phyloP scores from a whole-genome alignment of 805 yeast species.

The Sugiyamaella smithiae region DNA sequence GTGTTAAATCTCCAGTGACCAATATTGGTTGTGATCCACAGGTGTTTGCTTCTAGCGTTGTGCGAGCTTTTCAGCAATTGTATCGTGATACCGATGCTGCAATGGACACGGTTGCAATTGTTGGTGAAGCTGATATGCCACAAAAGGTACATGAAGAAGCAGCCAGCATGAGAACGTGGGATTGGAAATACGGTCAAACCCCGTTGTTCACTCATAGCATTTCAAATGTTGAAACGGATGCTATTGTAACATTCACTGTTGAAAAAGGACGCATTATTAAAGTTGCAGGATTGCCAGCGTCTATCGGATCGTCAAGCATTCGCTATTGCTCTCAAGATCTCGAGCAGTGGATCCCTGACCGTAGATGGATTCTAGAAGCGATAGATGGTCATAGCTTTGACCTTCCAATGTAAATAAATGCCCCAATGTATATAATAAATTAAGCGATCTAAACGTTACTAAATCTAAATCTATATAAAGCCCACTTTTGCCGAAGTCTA shows the following conservation, averaged over 20 bases:
- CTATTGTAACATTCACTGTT: conserved; percentile 43
- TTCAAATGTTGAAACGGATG: conserved; percentile 33
- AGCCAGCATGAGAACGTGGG: conserved; percentile 51
- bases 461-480: not conserved
- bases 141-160: conserved; percentile 23
- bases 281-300: conserved; percentile 15
- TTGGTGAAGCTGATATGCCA: conserved; percentile 17
- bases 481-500: no score
- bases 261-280: conserved; percentile 44
- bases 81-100: conserved; percentile 27
- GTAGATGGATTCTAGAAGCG: conserved; percentile 6
- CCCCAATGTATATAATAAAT: not conserved
- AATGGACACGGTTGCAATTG: conserved; percentile 1
- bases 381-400: conserved; percentile 9
- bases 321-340: conserved; percentile 8
- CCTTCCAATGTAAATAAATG: not conserved
- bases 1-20: conserved; percentile 77
- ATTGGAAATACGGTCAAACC: conserved; percentile 74
- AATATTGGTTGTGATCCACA: conserved; percentile 53
- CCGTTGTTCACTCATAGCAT: conserved; percentile 66
- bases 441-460: not conserved
- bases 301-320: conserved; percentile 24
- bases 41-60: conserved; percentile 46
- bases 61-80: conserved; percentile 39
- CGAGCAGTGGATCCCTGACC: not conserved